Evolutionary conservation across 441 rosid genomes (phyloP).

Genomic region (Manihot esculenta): DNA sequence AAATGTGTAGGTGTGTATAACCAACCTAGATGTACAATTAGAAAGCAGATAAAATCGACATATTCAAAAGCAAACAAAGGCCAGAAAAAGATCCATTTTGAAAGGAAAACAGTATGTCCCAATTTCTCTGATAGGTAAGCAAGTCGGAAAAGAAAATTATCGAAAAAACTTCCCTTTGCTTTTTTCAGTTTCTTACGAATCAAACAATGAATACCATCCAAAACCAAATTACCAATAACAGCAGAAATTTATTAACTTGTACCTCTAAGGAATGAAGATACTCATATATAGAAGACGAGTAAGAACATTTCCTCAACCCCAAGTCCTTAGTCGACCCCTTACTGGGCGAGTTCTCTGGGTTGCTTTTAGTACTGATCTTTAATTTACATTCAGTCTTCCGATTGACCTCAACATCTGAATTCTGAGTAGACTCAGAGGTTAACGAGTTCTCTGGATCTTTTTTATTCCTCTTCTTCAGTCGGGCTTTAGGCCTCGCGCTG

Average conservation of each 20-base stretch:
- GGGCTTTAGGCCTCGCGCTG: background rate
- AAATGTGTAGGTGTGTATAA: background rate
- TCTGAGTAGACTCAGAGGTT: constrained; percentile 9
- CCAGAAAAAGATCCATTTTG: background rate
- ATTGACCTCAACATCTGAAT: background rate
- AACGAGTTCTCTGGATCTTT: constrained; percentile 18
- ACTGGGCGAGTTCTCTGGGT: constrained; percentile 6
- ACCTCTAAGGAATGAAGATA: constrained; percentile 54
- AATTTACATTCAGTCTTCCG: constrained; percentile 18
- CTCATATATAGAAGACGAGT: constrained; percentile 34
- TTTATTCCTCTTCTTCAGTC: background rate
- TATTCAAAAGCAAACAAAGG: background rate
- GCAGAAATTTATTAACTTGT: background rate
- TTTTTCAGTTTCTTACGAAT: background rate
- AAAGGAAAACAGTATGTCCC: background rate
- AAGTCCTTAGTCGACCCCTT: constrained; percentile 14
- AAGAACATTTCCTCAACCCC: constrained; percentile 26
- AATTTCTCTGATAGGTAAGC: background rate
- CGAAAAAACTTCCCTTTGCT: too few relatives aligned
- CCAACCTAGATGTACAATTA: background rate
- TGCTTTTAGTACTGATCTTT: constrained; percentile 15
- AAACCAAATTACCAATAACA: background rate
- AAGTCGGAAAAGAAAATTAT: background rate
- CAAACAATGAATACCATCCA: background rate
- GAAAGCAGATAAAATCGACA: background rate